phyloP scores from a whole-genome alignment of 305 asterid genomes.

The Fraxinus ornus region DNA sequence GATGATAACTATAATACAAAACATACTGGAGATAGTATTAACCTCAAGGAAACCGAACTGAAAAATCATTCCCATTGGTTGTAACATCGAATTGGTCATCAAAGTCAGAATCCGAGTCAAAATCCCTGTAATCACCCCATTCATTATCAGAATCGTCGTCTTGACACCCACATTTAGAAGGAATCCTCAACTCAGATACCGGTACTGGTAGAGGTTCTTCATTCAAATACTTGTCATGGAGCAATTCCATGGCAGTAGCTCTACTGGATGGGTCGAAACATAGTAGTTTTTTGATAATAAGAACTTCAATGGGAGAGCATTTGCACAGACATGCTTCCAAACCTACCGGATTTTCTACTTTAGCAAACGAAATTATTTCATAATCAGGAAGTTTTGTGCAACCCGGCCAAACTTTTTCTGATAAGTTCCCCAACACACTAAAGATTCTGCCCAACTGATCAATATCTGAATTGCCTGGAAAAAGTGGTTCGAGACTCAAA shows the following conservation, averaged over 20 bases:
- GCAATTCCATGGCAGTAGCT: constrained; percentile 77
- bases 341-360: constrained; percentile 68
- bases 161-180: constrained; percentile 45
- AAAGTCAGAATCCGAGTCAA: constrained; percentile 63
- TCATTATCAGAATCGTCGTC: constrained; percentile 55
- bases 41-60: constrained; percentile 61
- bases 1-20: background rate
- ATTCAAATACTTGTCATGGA: constrained; percentile 70
- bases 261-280: constrained; percentile 68
- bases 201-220: constrained; percentile 76
- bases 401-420: constrained; percentile 79
- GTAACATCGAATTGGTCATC: constrained; percentile 54
- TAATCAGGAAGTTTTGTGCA: constrained; percentile 79
- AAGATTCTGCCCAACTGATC: constrained; percentile 80
- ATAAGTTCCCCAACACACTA: constrained; percentile 63
- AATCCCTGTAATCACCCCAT: constrained; percentile 49
- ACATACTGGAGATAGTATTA: background rate
- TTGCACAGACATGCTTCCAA: constrained; percentile 57
- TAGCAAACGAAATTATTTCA: constrained; percentile 65
- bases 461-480: constrained; percentile 84
- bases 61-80: constrained; percentile 55
- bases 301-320: constrained; percentile 63
- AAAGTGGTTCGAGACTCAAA: constrained; percentile 65
- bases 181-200: constrained; percentile 66
- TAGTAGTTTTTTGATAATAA: constrained; percentile 57